Conservation (phyloP, 352 stramenopile species). For the Globisporangium apiculatum region DNA sequence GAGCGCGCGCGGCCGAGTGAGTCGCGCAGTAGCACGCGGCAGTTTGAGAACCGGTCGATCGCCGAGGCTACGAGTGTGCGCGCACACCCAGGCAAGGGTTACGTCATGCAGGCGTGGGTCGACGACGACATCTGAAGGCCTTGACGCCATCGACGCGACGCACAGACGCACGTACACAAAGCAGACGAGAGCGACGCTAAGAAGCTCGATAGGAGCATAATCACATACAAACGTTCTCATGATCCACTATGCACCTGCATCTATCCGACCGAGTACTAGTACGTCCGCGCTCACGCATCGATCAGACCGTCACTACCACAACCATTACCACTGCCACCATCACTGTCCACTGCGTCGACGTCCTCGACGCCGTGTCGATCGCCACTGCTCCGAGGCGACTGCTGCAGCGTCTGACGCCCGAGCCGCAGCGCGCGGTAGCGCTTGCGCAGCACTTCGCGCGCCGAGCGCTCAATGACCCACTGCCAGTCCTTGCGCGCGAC, state of each 20-base stretch:
- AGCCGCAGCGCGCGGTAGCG: conserved; percentile 36
- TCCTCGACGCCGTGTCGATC: not conserved
- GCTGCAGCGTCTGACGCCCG: not conserved
- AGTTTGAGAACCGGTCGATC: conserved; percentile 12
- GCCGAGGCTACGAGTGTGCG: conserved; percentile 8
- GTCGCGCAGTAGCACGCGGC: conserved; percentile 8
- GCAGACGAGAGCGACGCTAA: too few relatives aligned
- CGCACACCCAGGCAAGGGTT: conserved; percentile 28
- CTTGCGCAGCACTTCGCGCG: conserved; percentile 36
- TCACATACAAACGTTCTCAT: not conserved
- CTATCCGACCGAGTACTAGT: too few relatives aligned
- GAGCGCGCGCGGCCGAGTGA: not conserved
- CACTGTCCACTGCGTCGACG: not conserved
- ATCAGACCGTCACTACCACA: too few relatives aligned
- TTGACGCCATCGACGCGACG: too few relatives aligned
- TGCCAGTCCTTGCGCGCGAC: conserved; percentile 46
- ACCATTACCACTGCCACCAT: too few relatives aligned
- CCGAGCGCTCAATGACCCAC: conserved; percentile 58
- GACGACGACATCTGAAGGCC: conserved; percentile 23
- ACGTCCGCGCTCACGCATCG: too few relatives aligned
- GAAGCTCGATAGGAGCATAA: not conserved
- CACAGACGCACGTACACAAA: too few relatives aligned
- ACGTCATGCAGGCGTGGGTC: conserved; percentile 65
- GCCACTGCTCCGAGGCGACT: not conserved
- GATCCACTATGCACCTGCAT: too few relatives aligned